These are phyloP conservation scores for Metarhizium album DNA, from an alignment of 2,329 filamentous ascomycete species.

Conservation along the genomic window DNA sequence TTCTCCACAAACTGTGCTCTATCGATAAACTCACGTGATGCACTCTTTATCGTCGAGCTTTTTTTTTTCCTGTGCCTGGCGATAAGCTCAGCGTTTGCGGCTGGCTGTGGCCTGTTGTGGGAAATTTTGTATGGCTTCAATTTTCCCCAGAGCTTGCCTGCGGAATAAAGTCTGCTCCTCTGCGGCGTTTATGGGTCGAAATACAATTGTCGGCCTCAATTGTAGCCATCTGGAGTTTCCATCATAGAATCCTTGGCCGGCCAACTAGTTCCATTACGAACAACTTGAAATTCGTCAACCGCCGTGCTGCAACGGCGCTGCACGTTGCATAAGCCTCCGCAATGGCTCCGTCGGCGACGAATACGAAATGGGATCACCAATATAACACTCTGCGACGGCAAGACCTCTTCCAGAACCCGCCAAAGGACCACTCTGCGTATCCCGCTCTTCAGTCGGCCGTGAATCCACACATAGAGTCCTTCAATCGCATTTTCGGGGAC, in stretches of 20 bases:
- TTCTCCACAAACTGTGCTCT: slow-evolving; percentile 3
- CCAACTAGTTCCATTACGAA: slow-evolving; percentile 7
- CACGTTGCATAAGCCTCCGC: slow-evolving; percentile 6
- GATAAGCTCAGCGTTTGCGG: slow-evolving; percentile 7
- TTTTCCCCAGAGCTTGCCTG: slow-evolving; percentile 7
- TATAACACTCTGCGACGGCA: slow-evolving; percentile 82
- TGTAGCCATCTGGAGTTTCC: background rate
- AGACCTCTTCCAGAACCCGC: slow-evolving; percentile 79
- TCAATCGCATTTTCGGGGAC: slow-evolving; percentile 76
- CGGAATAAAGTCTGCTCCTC: slow-evolving; percentile 1
- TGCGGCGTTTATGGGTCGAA: background rate
- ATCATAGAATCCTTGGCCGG: background rate
- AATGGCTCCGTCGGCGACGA: slow-evolving; percentile 49
- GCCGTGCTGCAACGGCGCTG: background rate
- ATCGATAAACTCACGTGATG: slow-evolving; percentile 19
- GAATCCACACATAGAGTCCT: slow-evolving; percentile 86
- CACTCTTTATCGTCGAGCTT: slow-evolving; percentile 17
- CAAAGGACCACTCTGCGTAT: slow-evolving; percentile 78
- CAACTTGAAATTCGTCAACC: background rate
- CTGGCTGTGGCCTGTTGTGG: slow-evolving; percentile 5
- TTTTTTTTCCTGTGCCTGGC: slow-evolving; percentile 18
- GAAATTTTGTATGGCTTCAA: slow-evolving; percentile 18
- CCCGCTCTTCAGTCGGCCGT: slow-evolving; percentile 79
- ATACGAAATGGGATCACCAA: slow-evolving; percentile 69
- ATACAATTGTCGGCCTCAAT: background rate